A percentile compares a stretch with the other conserved stretches of the same genome.
These are phyloP conservation scores for Cyclocybe cylindracea DNA, from an alignment of 768 basidiomycete genomes.

Conservation along the genomic window DNA sequence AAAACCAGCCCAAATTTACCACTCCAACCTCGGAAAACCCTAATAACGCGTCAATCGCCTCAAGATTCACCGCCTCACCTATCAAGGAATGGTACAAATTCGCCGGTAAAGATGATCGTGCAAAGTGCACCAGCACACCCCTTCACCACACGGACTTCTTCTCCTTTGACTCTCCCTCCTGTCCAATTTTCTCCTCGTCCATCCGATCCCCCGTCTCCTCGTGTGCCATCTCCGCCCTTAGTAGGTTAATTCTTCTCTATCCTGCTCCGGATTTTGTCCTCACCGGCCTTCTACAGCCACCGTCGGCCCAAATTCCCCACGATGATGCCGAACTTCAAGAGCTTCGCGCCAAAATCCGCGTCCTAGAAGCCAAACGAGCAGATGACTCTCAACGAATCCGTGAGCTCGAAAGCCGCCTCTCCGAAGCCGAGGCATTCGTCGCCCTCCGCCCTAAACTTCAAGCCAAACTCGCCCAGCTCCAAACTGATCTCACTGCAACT, in stretches of 20 bases:
- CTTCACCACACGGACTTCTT: constrained; percentile 36
- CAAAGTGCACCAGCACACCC: constrained; percentile 13
- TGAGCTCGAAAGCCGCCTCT: constrained; percentile 80
- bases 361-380: constrained; percentile 82
- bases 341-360: constrained; percentile 77
- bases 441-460: constrained; percentile 88
- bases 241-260: constrained; percentile 13
- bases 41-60: constrained; percentile 44
- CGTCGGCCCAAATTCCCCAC: constrained; percentile 18
- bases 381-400: constrained; percentile 86
- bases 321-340: constrained; percentile 77
- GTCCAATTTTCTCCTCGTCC: constrained; percentile 26
- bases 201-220: constrained; percentile 21
- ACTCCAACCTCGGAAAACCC: constrained; percentile 51
- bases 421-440: constrained; percentile 83
- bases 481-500: constrained; percentile 75
- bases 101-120: constrained; percentile 13
- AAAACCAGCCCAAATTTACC: constrained; percentile 52
- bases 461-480: constrained; percentile 79
- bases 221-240: constrained; percentile 29
- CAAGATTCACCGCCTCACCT: constrained; percentile 32
- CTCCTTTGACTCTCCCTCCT: constrained; percentile 38
- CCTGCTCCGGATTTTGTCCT: constrained; percentile 2
- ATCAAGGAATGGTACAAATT: constrained; percentile 30
- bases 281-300: not conserved